Conservation (phyloP, 345 rosid genomes). For the Corchorus olitorius region DNA sequence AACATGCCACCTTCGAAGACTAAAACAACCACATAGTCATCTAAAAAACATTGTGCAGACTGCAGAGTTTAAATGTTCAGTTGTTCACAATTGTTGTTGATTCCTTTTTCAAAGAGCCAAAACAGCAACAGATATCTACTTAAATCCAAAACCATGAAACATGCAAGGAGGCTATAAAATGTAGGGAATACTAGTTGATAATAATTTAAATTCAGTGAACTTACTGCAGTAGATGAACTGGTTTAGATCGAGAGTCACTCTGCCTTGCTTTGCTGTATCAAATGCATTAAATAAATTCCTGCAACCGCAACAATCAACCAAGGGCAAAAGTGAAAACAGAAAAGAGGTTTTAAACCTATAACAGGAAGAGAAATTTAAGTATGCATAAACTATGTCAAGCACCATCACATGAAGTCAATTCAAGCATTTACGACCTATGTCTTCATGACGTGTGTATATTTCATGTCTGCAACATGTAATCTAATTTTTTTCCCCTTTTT, state of each 20-base stretch:
- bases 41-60: neutral
- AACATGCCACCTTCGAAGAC: neutral
- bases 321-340: neutral
- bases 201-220: constrained; percentile 21
- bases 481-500: neutral
- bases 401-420: neutral
- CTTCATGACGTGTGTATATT: neutral
- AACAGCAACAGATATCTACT: neutral
- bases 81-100: neutral
- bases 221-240: constrained; percentile 73
- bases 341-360: neutral
- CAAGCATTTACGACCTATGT: neutral
- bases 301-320: constrained; percentile 11
- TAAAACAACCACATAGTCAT: neutral
- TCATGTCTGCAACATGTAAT: neutral
- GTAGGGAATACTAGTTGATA: neutral
- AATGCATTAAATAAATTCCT: constrained; percentile 69
- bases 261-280: constrained; percentile 74
- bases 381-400: neutral
- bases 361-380: neutral
- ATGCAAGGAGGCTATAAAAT: neutral
- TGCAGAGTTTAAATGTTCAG: neutral
- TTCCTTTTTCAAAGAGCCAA: neutral
- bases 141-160: neutral
- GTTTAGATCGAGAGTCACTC: constrained; percentile 64